Percentiles rank a stretch among this genome's conserved stretches.
Conservation (phyloP, 148 eudicot genomes). For the Rhododendron ovatum region DNA sequence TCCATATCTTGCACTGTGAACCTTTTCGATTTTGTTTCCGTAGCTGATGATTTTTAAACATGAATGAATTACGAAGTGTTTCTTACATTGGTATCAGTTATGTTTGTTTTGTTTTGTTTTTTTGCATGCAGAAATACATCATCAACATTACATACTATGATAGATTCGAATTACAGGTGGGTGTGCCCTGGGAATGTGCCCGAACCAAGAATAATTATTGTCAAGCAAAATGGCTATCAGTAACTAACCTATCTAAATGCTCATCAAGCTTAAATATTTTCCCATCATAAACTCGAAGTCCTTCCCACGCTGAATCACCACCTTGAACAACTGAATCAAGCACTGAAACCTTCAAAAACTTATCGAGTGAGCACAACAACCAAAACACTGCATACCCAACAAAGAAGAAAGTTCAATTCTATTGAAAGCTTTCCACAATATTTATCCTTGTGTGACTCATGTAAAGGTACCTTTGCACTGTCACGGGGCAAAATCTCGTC, state of each 20-base stretch:
- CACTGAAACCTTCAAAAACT: conserved; percentile 70
- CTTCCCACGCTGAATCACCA: conserved; percentile 99
- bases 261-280: conserved; percentile 93
- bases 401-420: neutral
- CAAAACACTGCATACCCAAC: neutral
- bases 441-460: neutral
- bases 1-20: neutral
- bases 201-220: neutral
- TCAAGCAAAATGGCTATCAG: neutral
- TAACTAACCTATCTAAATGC: conserved; percentile 86
- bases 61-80: neutral
- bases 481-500: conserved; percentile 87
- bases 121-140: neutral
- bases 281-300: conserved; percentile 81
- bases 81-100: neutral
- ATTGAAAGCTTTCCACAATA: neutral
- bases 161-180: neutral
- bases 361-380: conserved; percentile 13
- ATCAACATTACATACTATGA: neutral
- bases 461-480: conserved; percentile 73
- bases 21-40: neutral
- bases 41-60: neutral
- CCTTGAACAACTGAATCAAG: conserved; percentile 99
- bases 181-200: conserved; percentile 1
- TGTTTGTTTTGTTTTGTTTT: neutral